A percentile compares a stretch with the other conserved stretches of the same genome.
phyloP scores from a whole-genome alignment of 2,329 filamentous ascomycete genomes.

The Exophiala xenobiotica region DNA sequence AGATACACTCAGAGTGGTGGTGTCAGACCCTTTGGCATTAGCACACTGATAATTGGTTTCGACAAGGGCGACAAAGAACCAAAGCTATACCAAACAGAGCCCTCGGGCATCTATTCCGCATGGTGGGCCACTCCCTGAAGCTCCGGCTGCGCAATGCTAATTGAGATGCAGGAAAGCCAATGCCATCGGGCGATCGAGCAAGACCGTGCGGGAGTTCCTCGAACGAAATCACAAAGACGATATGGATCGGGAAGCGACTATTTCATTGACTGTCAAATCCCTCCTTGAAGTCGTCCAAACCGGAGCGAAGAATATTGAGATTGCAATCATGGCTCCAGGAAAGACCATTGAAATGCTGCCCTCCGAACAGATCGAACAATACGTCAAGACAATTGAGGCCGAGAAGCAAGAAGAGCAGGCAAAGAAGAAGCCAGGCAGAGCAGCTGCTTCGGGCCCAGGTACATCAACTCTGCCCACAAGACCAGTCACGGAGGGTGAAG shows the following conservation, averaged over 20 bases:
- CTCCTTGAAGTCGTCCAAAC: slow-evolving; percentile 97
- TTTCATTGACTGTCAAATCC: slow-evolving; percentile 97
- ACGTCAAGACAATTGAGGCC: slow-evolving; percentile 98
- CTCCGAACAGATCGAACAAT: slow-evolving; percentile 92
- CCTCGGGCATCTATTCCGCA: slow-evolving; percentile 98
- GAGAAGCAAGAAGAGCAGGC: slow-evolving; percentile 99
- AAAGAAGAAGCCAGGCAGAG: slow-evolving; percentile 84
- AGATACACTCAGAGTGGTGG: slow-evolving; percentile 98
- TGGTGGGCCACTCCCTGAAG: slow-evolving; percentile 63
- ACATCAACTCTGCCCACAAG: slow-evolving; percentile 69
- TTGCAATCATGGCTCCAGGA: slow-evolving; percentile 93
- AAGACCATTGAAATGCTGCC: slow-evolving; percentile 91
- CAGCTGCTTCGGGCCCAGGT: slow-evolving; percentile 36
- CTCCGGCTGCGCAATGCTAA: slow-evolving; percentile 24
- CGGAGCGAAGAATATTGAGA: slow-evolving; percentile 99
- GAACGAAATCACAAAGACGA: slow-evolving; percentile 98
- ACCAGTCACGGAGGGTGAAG: slow-evolving; percentile 46
- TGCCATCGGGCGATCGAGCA: slow-evolving; percentile 95
- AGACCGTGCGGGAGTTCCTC: slow-evolving; percentile 97
- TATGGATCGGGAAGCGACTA: slow-evolving; percentile 94
- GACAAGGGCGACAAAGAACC: slow-evolving; percentile 88
- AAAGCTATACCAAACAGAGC: slow-evolving; percentile 94
- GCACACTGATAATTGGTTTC: slow-evolving; percentile 97
- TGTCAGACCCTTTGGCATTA: slow-evolving; percentile 97
- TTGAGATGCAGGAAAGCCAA: slow-evolving; percentile 84